These are phyloP conservation scores for Haplosporangium sp. DNA, from an alignment of 371 early-diverging fungal species.

Conservation along the genomic window DNA sequence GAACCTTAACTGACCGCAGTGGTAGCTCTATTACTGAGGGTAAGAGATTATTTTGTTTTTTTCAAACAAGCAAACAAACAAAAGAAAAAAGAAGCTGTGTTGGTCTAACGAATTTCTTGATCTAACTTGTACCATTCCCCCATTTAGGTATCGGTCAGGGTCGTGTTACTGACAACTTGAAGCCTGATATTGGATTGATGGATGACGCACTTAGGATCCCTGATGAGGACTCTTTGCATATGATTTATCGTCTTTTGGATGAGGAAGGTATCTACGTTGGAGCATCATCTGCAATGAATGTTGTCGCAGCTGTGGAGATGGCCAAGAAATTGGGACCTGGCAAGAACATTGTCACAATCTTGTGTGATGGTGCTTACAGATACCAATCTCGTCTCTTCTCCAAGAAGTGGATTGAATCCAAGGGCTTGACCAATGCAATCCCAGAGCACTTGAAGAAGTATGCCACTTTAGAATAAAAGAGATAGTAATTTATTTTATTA, in stretches of 20 bases:
- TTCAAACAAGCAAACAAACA: not conserved
- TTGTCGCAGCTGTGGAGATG: constrained; percentile 92
- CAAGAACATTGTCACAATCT: constrained; percentile 84
- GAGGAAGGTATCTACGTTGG: constrained; percentile 96
- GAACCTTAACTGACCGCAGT: constrained; percentile 73
- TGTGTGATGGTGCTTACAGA: constrained; percentile 94
- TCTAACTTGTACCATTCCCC: not conserved
- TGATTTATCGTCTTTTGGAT: constrained; percentile 89
- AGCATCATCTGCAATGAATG: constrained; percentile 93
- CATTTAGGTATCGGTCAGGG: constrained; percentile 90
- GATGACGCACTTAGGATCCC: constrained; percentile 88
- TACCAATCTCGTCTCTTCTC: constrained; percentile 93
- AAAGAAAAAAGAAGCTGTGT: not conserved
- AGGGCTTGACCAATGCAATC: constrained; percentile 80
- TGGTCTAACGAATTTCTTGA: not conserved
- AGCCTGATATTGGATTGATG: constrained; percentile 79
- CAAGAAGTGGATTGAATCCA: constrained; percentile 87
- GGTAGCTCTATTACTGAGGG: constrained; percentile 89
- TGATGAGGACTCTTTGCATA: constrained; percentile 85
- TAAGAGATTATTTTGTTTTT: not conserved
- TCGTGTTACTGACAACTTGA: constrained; percentile 91
- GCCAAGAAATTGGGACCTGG: constrained; percentile 89
- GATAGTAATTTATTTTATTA: not conserved
- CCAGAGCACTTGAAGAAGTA: constrained; percentile 90
- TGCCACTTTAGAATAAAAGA: constrained; percentile 66